These are phyloP conservation scores for Eucalyptus sp. DNA, from an alignment of 345 rosid genomes.

Conservation along the genomic window DNA sequence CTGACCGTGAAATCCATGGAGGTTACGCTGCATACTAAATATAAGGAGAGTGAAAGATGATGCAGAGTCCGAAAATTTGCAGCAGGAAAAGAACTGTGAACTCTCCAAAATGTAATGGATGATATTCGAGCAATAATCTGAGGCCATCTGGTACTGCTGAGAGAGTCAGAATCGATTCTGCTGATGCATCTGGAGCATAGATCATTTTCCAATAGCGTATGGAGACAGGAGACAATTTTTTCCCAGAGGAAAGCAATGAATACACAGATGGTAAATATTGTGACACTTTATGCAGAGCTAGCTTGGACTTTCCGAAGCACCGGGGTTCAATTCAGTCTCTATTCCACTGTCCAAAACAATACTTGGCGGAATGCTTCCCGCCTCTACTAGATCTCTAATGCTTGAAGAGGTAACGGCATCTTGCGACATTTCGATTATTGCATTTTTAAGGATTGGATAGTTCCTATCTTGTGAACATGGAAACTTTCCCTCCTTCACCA, in stretches of 20 bases:
- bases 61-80: background rate
- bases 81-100: background rate
- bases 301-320: background rate
- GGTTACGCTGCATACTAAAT: background rate
- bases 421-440: constrained; percentile 33
- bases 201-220: background rate
- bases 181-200: background rate
- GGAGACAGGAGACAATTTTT: background rate
- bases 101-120: background rate
- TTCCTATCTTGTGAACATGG: constrained; percentile 42
- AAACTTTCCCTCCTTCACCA: constrained; percentile 40
- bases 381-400: constrained; percentile 30
- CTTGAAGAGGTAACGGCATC: constrained; percentile 38
- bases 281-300: background rate
- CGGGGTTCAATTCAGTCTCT: background rate
- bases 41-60: background rate
- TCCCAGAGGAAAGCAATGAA: background rate
- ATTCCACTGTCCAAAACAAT: constrained; percentile 1
- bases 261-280: background rate
- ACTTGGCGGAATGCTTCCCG: constrained; percentile 23
- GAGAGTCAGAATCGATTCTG: background rate
- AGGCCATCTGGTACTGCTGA: background rate
- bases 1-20: background rate
- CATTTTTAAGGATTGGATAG: constrained; percentile 26
- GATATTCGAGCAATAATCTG: background rate